phyloP scores from a whole-genome alignment of 2,329 filamentous ascomycete species.

The Diaporthe ampelina region DNA sequence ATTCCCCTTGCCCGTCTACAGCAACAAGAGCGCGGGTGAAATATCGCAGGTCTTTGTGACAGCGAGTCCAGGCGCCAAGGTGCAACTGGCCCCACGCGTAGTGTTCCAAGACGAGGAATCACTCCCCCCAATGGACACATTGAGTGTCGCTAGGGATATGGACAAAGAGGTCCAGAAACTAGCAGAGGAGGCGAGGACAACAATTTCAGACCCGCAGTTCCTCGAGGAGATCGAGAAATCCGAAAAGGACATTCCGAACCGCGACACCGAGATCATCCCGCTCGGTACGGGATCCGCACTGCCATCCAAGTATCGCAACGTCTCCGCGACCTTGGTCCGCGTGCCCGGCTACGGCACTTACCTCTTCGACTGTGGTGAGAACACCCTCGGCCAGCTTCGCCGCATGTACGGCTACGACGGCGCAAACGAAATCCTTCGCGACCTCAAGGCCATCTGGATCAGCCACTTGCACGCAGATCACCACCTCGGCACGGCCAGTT shows the following conservation, averaged over 20 bases:
- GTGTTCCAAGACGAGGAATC: constrained; percentile 61
- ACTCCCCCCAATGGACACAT: constrained; percentile 63
- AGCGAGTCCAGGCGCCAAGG: constrained; percentile 59
- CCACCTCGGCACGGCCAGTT: constrained; percentile 84
- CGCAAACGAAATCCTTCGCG: constrained; percentile 78
- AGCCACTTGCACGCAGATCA: constrained; percentile 97
- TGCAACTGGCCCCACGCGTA: constrained; percentile 63
- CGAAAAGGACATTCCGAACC: constrained; percentile 77
- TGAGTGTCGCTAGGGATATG: constrained; percentile 57
- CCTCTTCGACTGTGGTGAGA: constrained; percentile 92
- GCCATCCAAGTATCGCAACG: constrained; percentile 95
- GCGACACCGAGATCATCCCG: constrained; percentile 85
- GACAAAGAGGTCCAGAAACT: constrained; percentile 62
- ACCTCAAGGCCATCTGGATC: constrained; percentile 89
- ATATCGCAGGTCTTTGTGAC: constrained; percentile 49
- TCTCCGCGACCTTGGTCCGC: constrained; percentile 87
- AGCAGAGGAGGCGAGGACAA: constrained; percentile 62
- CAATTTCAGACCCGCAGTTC: constrained; percentile 60
- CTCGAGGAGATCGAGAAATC: constrained; percentile 62
- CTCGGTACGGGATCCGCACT: constrained; percentile 92
- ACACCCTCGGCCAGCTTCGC: constrained; percentile 88
- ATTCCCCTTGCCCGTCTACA: constrained; percentile 78
- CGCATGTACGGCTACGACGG: constrained; percentile 78
- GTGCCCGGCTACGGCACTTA: constrained; percentile 91
- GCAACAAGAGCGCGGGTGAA: constrained; percentile 59